phyloP scores from a whole-genome alignment of 2,329 filamentous ascomycete genomes.

The Lachnellula hyalina region DNA sequence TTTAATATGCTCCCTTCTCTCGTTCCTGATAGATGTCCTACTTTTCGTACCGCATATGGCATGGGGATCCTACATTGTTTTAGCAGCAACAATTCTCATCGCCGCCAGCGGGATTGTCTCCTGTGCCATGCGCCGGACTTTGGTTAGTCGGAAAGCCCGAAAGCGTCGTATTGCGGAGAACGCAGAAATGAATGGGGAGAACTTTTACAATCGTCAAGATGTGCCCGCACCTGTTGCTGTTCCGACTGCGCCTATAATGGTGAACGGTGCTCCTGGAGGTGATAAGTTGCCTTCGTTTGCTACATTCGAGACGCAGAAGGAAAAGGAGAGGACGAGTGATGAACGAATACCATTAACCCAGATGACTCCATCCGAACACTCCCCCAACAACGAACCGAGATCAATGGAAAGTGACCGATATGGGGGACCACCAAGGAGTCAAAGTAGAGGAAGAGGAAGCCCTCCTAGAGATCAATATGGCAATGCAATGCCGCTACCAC shows the following conservation, averaged over 20 bases:
- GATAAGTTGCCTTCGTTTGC: constrained; percentile 52
- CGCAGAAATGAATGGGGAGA: constrained; percentile 93
- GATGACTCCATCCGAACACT: constrained; percentile 55
- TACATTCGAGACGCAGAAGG: constrained; percentile 56
- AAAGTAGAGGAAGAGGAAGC: constrained; percentile 22
- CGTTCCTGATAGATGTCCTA: constrained; percentile 89
- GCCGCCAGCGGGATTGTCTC: constrained; percentile 77
- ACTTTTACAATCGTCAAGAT: constrained; percentile 71
- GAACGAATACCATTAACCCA: constrained; percentile 66
- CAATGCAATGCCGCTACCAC: constrained; percentile 41
- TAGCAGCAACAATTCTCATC: constrained; percentile 82
- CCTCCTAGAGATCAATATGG: constrained; percentile 58
- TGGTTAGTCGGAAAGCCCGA: constrained; percentile 88
- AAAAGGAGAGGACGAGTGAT: constrained; percentile 57
- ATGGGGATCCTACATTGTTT: constrained; percentile 91
- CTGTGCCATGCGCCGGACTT: constrained; percentile 88
- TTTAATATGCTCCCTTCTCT: constrained; percentile 74
- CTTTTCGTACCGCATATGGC: constrained; percentile 90
- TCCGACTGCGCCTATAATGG: constrained; percentile 46
- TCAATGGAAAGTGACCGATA: constrained; percentile 14
- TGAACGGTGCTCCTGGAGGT: constrained; percentile 50
- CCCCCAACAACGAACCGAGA: constrained; percentile 35
- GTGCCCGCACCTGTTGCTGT: constrained; percentile 28
- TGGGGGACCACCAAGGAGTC: constrained; percentile 11
- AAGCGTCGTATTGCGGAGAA: constrained; percentile 90